phyloP scores from a whole-genome alignment of 306 rosid genomes.

The Senna tora region DNA sequence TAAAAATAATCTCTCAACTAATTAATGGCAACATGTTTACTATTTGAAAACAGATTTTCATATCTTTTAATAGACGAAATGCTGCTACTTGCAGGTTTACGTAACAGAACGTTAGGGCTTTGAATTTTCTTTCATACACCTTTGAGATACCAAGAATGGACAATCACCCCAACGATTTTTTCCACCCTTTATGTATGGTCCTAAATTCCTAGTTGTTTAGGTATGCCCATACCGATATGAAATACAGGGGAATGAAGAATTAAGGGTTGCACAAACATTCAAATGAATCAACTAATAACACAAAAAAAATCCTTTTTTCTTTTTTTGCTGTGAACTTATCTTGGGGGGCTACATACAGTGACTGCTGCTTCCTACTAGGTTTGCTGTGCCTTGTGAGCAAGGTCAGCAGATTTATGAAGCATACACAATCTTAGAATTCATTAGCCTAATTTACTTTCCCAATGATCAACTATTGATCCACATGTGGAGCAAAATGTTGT shows the following conservation, averaged over 20 bases:
- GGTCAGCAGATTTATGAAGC: slow-evolving; percentile 27
- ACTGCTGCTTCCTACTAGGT: slow-evolving; percentile 27
- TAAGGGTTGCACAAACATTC: slow-evolving; percentile 31
- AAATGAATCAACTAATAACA: slow-evolving; percentile 37
- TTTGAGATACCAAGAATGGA: not conserved
- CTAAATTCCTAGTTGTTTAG: not conserved
- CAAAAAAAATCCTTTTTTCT: slow-evolving; percentile 40
- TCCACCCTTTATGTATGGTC: not conserved
- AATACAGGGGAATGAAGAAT: slow-evolving; percentile 29
- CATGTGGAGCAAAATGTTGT: slow-evolving; percentile 28
- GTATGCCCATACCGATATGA: slow-evolving; percentile 32
- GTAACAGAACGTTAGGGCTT: not conserved
- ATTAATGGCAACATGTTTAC: no score
- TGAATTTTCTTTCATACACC: not conserved
- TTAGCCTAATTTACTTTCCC: slow-evolving; percentile 29
- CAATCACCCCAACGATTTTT: not conserved
- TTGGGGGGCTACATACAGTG: slow-evolving; percentile 4
- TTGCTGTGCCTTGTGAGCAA: slow-evolving; percentile 32
- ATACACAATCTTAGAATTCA: no score
- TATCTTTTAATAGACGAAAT: not conserved
- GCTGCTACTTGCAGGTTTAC: not conserved
- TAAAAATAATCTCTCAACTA: not conserved
- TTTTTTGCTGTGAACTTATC: slow-evolving; percentile 24
- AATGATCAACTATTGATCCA: slow-evolving; percentile 8
- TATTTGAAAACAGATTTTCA: not conserved